Percentiles rank a stretch among this genome's conserved stretches.
Conservation (phyloP, 257 asterid genomes). For the Solanum phureja region DNA sequence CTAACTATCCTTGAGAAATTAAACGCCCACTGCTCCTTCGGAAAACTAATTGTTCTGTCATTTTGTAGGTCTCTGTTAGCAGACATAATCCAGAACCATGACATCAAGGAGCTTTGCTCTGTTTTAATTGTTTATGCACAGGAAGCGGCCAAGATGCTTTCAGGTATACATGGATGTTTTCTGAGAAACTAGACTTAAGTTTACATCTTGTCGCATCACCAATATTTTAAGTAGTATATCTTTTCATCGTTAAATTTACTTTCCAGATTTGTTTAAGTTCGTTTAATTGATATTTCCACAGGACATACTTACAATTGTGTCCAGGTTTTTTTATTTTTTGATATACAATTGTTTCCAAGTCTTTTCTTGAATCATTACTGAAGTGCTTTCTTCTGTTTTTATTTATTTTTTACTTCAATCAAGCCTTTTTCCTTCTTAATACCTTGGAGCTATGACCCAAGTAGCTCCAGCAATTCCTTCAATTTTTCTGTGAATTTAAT, state of each 20-base stretch:
- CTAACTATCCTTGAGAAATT: background rate
- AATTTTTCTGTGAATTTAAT: background rate
- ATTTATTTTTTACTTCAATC: background rate
- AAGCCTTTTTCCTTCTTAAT: background rate
- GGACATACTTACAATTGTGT: background rate
- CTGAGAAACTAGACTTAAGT: background rate
- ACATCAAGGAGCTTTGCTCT: conserved; percentile 19
- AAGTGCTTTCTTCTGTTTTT: background rate
- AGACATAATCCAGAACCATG: conserved; percentile 15
- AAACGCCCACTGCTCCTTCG: background rate
- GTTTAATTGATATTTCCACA: background rate
- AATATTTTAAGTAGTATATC: background rate
- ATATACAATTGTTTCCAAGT: background rate
- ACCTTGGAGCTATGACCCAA: background rate
- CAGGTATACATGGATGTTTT: conserved; percentile 11
- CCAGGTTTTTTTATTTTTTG: background rate
- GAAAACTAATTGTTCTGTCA: background rate
- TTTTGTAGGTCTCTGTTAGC: conserved; percentile 24
- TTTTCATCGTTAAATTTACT: background rate
- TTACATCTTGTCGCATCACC: background rate
- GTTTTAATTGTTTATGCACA: conserved; percentile 13
- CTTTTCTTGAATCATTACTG: background rate
- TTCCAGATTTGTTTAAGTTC: background rate
- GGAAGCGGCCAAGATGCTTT: conserved; percentile 12
- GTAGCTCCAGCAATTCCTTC: background rate